Percentiles rank a stretch among this genome's conserved stretches.
These are phyloP conservation scores for Cryptococcus sp. DNA, from an alignment of 1,284 basidiomycete species.

Conservation along the genomic window DNA sequence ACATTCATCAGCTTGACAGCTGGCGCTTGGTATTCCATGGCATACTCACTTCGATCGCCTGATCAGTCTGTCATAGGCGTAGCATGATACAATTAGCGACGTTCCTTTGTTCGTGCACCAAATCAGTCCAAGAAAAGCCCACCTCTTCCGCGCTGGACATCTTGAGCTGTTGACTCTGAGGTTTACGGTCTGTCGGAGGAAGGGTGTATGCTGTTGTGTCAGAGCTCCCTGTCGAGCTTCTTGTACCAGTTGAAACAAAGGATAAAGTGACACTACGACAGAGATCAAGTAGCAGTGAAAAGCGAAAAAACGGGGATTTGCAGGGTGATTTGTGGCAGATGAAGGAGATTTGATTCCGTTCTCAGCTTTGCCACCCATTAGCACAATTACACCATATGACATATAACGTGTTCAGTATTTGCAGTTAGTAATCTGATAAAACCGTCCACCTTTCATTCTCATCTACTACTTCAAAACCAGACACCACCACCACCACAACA, in stretches of 20 bases:
- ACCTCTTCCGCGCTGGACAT: slow-evolving; percentile 41
- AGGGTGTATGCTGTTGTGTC: too few species aligned
- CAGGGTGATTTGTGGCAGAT: slow-evolving; percentile 1
- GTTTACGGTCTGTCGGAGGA: neutral
- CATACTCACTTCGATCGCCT: slow-evolving; percentile 44
- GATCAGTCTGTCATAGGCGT: slow-evolving; percentile 40
- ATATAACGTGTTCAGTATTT: too few species aligned
- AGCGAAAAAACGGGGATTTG: neutral
- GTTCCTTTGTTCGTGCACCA: neutral
- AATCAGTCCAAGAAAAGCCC: slow-evolving; percentile 1
- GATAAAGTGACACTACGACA: slow-evolving; percentile 1
- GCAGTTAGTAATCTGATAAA: neutral
- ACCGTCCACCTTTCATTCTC: neutral
- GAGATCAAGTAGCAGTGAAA: neutral
- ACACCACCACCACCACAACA: neutral
- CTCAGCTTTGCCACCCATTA: neutral
- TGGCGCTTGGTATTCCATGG: neutral
- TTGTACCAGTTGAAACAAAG: neutral
- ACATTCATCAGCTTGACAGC: slow-evolving; percentile 3
- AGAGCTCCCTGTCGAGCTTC: slow-evolving; percentile 1
- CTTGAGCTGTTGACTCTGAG: slow-evolving; percentile 8
- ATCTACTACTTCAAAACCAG: neutral
- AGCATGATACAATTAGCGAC: slow-evolving; percentile 4
- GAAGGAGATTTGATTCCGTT: slow-evolving; percentile 1
- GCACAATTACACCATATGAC: neutral